Evolutionary conservation across 129 eudicot genomes (phyloP).

Genomic region (Solidago caesia): DNA sequence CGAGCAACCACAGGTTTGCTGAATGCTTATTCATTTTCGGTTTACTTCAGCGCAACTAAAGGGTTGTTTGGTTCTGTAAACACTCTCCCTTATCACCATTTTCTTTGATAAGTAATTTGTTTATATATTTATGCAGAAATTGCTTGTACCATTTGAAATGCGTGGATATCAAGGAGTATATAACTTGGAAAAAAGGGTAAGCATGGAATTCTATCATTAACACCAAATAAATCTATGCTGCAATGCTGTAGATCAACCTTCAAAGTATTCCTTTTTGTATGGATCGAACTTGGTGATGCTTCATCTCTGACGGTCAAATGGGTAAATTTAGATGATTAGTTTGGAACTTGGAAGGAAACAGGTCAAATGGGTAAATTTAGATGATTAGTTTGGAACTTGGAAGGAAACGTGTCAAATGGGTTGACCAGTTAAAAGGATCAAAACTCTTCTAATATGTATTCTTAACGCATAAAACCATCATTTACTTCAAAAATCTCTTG

Average conservation of each 20-base stretch:
- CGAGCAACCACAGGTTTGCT: slow-evolving; percentile 79
- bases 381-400: not conserved
- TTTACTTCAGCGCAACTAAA: not conserved
- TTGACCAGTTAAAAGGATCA: not conserved
- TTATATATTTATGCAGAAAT: slow-evolving; percentile 47
- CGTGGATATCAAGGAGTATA: slow-evolving; percentile 91
- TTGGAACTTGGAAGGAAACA: not conserved
- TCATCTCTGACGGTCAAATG: not conserved
- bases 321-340: not conserved
- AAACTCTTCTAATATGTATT: too few species aligned
- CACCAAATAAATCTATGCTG: not conserved
- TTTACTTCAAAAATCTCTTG: not conserved
- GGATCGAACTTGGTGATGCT: not conserved
- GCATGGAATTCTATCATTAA: not conserved
- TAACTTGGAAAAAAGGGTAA: slow-evolving; percentile 85
- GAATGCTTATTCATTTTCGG: not conserved
- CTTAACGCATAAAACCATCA: not conserved
- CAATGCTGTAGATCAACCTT: not conserved
- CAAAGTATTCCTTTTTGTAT: not conserved
- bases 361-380: not conserved
- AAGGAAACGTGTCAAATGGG: not conserved
- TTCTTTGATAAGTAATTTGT: not conserved
- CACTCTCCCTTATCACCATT: not conserved
- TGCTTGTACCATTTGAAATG: slow-evolving; percentile 89
- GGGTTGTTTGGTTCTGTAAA: not conserved